These are phyloP conservation scores for Russula vinacea DNA, from an alignment of 768 basidiomycete genomes.

Conservation along the genomic window DNA sequence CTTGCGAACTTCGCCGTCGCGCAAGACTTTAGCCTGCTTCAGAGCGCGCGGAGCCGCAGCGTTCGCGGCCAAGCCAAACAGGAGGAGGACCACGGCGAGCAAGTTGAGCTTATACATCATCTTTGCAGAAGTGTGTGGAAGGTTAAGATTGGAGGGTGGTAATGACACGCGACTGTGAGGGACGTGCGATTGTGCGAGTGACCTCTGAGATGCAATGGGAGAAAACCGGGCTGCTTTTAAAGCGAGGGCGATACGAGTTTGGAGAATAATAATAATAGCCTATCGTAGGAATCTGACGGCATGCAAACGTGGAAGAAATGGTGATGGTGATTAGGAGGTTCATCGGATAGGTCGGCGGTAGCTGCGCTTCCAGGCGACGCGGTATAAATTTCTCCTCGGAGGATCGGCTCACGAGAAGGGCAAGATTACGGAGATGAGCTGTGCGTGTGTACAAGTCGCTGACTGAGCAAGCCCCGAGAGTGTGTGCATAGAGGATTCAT, in stretches of 20 bases:
- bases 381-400: too few species aligned
- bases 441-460: too few species aligned
- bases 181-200: not conserved
- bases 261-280: not conserved
- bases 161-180: not conserved
- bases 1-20: slow-evolving; percentile 22
- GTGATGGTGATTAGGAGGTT: slow-evolving; percentile 14
- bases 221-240: slow-evolving; percentile 5
- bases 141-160: not conserved
- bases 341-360: not conserved
- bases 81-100: slow-evolving; percentile 6
- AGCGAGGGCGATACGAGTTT: not conserved
- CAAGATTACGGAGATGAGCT: not conserved
- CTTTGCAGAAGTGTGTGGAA: not conserved
- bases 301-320: not conserved
- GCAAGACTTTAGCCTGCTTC: slow-evolving; percentile 35
- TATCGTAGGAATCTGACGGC: not conserved
- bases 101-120: slow-evolving; percentile 21
- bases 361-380: not conserved
- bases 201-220: not conserved
- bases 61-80: slow-evolving; percentile 18
- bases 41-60: slow-evolving; percentile 27
- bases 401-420: not conserved
- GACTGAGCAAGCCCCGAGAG: too few species aligned
- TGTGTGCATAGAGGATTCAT: too few species aligned